These are phyloP conservation scores for Naumovozyma dairenensis DNA, from an alignment of 805 yeast species.

Conservation along the genomic window DNA sequence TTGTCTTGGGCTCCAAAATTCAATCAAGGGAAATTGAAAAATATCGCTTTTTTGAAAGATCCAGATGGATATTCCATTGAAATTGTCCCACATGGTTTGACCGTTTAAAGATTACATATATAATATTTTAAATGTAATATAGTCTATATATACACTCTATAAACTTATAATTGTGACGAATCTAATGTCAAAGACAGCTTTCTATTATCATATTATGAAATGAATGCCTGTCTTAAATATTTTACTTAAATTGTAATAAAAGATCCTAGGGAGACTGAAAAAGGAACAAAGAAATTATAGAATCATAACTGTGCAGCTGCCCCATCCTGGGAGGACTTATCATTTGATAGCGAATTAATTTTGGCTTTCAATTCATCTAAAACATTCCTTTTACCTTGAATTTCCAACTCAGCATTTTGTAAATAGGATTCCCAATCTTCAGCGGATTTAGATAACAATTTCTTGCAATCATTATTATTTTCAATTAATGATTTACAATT, in stretches of 20 bases:
- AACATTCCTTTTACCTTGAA: constrained; percentile 17
- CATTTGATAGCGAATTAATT: constrained; percentile 1
- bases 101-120: too few relatives aligned
- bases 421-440: constrained; percentile 25
- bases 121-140: too few relatives aligned
- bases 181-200: too few relatives aligned
- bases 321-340: too few relatives aligned
- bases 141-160: too few relatives aligned
- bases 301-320: too few relatives aligned
- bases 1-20: constrained; percentile 53
- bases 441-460: constrained; percentile 18
- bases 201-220: too few relatives aligned
- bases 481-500: constrained; percentile 21
- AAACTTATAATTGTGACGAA: too few relatives aligned
- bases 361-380: constrained; percentile 9
- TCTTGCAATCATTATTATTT: constrained; percentile 23
- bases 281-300: too few relatives aligned
- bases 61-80: constrained; percentile 89
- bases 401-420: constrained; percentile 16
- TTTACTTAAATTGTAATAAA: too few relatives aligned
- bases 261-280: too few relatives aligned
- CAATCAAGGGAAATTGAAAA: constrained; percentile 45
- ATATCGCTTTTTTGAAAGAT: constrained; percentile 67
- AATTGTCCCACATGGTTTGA: constrained; percentile 39
- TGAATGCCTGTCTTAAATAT: too few relatives aligned